Base-by-base conservation (phyloP, 2,329 filamentous ascomycete genomes). In the Xylaria sp. region DNA sequence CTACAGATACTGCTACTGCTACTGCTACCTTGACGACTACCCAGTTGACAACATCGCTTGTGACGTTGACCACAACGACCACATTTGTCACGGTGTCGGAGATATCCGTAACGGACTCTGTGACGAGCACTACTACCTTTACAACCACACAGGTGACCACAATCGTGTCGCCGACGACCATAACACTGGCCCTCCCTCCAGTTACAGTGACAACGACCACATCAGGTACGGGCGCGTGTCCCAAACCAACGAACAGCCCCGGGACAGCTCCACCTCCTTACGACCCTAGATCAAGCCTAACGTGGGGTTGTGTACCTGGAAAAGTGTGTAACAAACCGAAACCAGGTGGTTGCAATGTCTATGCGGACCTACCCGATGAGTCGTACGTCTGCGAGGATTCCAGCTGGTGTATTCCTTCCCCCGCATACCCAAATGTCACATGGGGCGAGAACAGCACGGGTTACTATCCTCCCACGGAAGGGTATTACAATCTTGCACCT, bases 401-500 rank as follows among this genome's bases (percentile, higher is more conserved):
- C 0, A 56, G 71, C 10, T 73, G 79, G 65, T 87, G 85, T 66
- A 72, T 81, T 1, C 66, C 67, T 3, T 71, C 84, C 9, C 83
- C 81, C 0, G 59, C 69, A 0, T 71, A 76, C 62, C 67, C 69
- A 1, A 66, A 66, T 1, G 71, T 79, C 0, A 69, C 68, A 0
- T 87, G 84, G 85, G 67, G 73, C 0, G 67, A 72, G 1, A 78
- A 80, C 57, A 58, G 77, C 43, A 85, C 82, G 0, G 65, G 75
- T 15, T 86, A 83, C 69, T 87, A 82, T 64, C 82, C 82, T 1
- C 79, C 82, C 1, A 79, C 77, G 0, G 71, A 79, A 0, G 85
- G 82, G 3, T 90, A 90, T 71, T 91, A 87, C 75, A 83, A 90
- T 60, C 79, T 91, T n/a, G 79, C 87, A 57, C 85, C 89, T 0